Evolutionary conservation across 805 yeast genomes (phyloP), one percentile per base, ranked within the genome.

Genomic region (Metschnikowia aberdeeniae): DNA sequence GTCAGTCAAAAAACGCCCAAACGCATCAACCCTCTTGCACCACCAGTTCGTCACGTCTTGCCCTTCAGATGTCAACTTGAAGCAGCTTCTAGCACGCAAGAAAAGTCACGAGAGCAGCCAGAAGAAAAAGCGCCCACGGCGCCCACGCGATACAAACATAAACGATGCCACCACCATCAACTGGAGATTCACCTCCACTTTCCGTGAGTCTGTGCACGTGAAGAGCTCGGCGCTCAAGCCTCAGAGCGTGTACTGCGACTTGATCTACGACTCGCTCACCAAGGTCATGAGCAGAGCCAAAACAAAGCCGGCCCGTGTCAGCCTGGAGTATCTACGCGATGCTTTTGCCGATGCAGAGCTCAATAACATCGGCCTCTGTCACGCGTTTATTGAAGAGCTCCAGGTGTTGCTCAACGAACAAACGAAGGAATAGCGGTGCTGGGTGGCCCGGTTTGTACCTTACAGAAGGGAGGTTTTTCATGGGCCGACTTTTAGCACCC

Each of bases 361-460:
- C 19, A 58, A 62, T 17, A 79, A 78, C 45, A 83, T 86, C 1
- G 93, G 93, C 0, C 68, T 86, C 36, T 66, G 80, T 39, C 82
- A 78, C 45, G 88, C 87, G 0, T 70, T 86, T 7, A 65, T 82
- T 7, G 88, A 85, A 60, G 92, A 85, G 57, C 63, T 84, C 10
- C 40, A 42, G 17, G 51, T 44, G 6, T 45, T 49, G 11, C 37
- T 51, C 19, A 50, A 41, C 17, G 51, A 50, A 26, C 34, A 32
- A 12, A 33, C 13, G 36, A 26, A 33, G 33, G 43, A 40, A 24
- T 40, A 27, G 32, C 24, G 12, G 17, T n/a, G 20, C 28, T 4
- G 29, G 1, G 14, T 28, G 30, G 42, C 35, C 20, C 29, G n/a
- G 35, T 22, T 22, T 22, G 8, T 4, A 22, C 4, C 26, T 22